These are phyloP conservation scores for Heritiera fomes DNA, from an alignment of 345 rosid species.

Conservation along the genomic window DNA sequence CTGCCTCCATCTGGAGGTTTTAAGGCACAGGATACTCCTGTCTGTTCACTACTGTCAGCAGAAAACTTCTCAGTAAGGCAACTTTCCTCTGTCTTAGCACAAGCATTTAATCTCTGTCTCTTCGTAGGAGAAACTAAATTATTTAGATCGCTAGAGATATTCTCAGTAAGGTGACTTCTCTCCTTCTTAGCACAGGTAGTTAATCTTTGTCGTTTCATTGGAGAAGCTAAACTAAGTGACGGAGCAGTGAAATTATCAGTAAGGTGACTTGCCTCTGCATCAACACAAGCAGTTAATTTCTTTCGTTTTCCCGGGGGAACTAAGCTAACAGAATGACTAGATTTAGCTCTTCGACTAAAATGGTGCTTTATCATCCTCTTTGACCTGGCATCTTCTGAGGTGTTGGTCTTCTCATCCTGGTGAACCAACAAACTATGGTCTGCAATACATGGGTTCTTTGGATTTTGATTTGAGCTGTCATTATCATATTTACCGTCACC, in stretches of 20 bases:
- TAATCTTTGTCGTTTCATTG: slow-evolving; percentile 51
- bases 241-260: slow-evolving; percentile 26
- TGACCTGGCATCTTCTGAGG: slow-evolving; percentile 33
- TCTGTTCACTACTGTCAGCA: slow-evolving; percentile 29
- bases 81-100: slow-evolving; percentile 43
- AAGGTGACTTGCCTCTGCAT: slow-evolving; percentile 33
- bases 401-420: slow-evolving; percentile 19
- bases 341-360: slow-evolving; percentile 44
- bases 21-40: slow-evolving; percentile 24
- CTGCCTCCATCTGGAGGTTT: slow-evolving; percentile 26
- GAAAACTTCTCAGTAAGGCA: slow-evolving; percentile 31
- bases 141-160: slow-evolving; percentile 29
- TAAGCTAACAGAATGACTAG: slow-evolving; percentile 35
- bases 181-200: slow-evolving; percentile 50
- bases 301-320: slow-evolving; percentile 48
- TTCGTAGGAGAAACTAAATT: slow-evolving; percentile 46
- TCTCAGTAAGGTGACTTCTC: slow-evolving; percentile 31
- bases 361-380: slow-evolving; percentile 44
- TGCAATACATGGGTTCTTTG: slow-evolving; percentile 26
- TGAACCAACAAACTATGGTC: slow-evolving; percentile 32
- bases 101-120: slow-evolving; percentile 55
- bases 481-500: slow-evolving; percentile 18
- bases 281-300: slow-evolving; percentile 55
- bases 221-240: slow-evolving; percentile 15
- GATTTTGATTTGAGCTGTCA: slow-evolving; percentile 25